Evolutionary conservation across 169 alveolate genomes (phyloP).

Genomic region (Plasmodium fragile): DNA sequence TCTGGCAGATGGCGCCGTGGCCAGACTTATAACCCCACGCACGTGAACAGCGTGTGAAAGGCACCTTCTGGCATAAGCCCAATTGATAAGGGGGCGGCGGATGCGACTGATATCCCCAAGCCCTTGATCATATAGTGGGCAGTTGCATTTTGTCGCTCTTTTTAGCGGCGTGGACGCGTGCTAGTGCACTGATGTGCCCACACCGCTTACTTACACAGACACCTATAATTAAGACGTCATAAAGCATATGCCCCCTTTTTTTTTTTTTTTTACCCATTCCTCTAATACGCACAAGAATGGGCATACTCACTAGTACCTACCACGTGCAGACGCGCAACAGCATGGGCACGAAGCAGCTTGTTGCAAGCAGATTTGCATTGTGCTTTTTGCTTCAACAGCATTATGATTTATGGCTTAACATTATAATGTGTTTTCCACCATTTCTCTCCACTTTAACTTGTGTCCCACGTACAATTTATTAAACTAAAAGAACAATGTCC

Average conservation of each 20-base stretch:
- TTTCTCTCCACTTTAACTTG: neutral
- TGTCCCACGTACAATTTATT: neutral
- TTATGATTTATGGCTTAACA: neutral
- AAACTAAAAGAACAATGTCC: neutral
- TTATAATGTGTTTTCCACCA: neutral
- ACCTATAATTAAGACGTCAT: neutral
- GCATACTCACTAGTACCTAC: neutral
- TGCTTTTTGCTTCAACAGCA: neutral
- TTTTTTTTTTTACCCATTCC: neutral
- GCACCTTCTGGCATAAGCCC: neutral
- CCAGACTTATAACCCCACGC: neutral
- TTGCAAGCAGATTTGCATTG: neutral
- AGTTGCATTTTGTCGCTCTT: neutral
- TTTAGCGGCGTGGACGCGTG: neutral
- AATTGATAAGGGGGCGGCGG: neutral
- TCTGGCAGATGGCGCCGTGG: neutral
- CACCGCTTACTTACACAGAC: neutral
- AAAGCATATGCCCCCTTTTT: neutral
- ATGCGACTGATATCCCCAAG: neutral
- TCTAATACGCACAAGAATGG: neutral
- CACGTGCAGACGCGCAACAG: neutral
- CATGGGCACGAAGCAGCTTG: neutral
- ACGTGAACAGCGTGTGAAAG: neutral
- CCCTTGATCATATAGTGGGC: neutral
- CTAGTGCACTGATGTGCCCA: neutral